A percentile compares a stretch with the other conserved stretches of the same genome.
Evolutionary conservation across 2,329 filamentous ascomycete genomes (phyloP).

Genomic region (Colletotrichum sansevieriae): DNA sequence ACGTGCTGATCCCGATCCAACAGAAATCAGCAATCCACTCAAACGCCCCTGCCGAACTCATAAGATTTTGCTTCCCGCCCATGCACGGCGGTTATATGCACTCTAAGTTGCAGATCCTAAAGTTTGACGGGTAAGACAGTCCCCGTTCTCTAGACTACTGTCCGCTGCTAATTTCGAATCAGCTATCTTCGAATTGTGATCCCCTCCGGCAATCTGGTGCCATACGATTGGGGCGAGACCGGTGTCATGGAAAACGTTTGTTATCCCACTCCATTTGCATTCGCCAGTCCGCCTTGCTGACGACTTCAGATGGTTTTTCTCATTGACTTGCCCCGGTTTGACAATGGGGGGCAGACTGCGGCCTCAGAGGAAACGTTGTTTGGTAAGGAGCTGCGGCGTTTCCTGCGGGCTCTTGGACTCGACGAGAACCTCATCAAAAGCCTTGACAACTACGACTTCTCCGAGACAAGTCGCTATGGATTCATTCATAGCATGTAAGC

Average conservation of each 20-base stretch:
- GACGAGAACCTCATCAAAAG: conserved; percentile 75
- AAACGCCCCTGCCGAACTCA: conserved; percentile 63
- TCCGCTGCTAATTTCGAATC: neutral
- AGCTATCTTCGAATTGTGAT: conserved; percentile 82
- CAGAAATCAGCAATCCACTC: conserved; percentile 63
- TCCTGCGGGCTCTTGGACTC: conserved; percentile 76
- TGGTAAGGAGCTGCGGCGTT: conserved; percentile 77
- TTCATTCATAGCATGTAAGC: conserved; percentile 89
- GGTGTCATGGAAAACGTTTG: conserved; percentile 87
- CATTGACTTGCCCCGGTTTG: conserved; percentile 84
- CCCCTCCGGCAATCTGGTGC: conserved; percentile 87
- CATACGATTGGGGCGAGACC: conserved; percentile 90
- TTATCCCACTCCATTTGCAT: conserved; percentile 24
- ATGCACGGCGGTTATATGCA: conserved; percentile 90
- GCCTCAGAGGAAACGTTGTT: conserved; percentile 62
- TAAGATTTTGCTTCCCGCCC: conserved; percentile 84
- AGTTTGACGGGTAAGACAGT: conserved; percentile 56
- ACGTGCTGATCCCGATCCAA: conserved; percentile 2
- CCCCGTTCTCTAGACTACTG: conserved; percentile 10
- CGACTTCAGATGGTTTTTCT: conserved; percentile 78
- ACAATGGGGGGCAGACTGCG: conserved; percentile 52
- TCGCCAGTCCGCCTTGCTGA: conserved; percentile 38
- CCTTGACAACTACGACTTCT: conserved; percentile 85
- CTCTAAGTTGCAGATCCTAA: conserved; percentile 93
- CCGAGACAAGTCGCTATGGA: conserved; percentile 75